phyloP scores from a whole-genome alignment of 805 yeast species.

The Teunomyces pallodes region DNA sequence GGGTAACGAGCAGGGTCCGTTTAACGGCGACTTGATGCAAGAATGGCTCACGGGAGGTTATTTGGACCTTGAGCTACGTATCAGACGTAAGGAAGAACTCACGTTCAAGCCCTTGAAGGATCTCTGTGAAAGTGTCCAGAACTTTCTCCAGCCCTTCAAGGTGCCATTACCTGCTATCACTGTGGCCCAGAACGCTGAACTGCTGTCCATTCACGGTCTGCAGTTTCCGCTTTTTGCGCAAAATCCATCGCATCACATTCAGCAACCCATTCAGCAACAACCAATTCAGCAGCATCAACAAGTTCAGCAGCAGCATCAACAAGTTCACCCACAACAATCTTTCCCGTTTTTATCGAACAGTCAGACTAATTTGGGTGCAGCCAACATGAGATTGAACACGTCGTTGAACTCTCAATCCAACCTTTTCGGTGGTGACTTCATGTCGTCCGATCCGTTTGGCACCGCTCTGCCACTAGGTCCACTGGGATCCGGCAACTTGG shows the following conservation, averaged over 20 bases:
- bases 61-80: constrained; percentile 49
- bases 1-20: constrained; percentile 79
- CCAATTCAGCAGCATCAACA: constrained; percentile 1
- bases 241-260: neutral
- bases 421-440: constrained; percentile 24
- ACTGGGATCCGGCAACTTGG: constrained; percentile 5
- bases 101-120: constrained; percentile 51
- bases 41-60: constrained; percentile 68
- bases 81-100: constrained; percentile 59
- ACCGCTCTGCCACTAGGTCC: constrained; percentile 10
- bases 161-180: constrained; percentile 47
- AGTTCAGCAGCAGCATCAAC: constrained; percentile 6
- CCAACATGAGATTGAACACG: constrained; percentile 22
- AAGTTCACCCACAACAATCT: constrained; percentile 9
- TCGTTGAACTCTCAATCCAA: constrained; percentile 14
- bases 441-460: constrained; percentile 17
- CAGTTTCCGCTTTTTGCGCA: neutral
- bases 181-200: neutral
- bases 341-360: constrained; percentile 26
- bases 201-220: neutral
- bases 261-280: constrained; percentile 6
- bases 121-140: constrained; percentile 48
- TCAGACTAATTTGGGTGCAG: constrained; percentile 23
- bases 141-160: constrained; percentile 58
- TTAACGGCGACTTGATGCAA: constrained; percentile 71